Base-by-base conservation (phyloP, 805 yeast genomes). In the Candida anglica region DNA sequence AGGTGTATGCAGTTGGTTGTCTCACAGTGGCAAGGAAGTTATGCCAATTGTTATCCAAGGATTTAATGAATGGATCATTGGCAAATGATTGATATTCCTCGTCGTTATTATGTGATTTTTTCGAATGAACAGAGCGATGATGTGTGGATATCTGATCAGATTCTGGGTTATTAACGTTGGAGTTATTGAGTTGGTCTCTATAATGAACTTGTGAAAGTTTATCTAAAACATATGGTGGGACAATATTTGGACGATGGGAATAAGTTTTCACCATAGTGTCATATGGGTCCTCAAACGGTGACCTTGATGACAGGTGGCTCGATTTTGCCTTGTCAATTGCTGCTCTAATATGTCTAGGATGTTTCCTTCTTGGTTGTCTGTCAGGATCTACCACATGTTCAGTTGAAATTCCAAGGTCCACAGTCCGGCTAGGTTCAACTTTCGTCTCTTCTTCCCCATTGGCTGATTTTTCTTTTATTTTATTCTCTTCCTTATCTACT, bases 151-250 rank as follows among this genome's bases (percentile, higher is more conserved):
- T 24, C 13, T 27, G 27, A 7, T 42, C 44, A n/a, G 41, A 19
- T 31, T 38, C 40, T 28, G 30, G 37, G 27, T 28, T 42, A 39
- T 60, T 59, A 30, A 46, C 55, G 41, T 62, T 63, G 27, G 44
- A 43, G 44, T 60, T 59, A 33, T 44, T 45, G 23, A 54, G 42
- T 44, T 60, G 67, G 15, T 66, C 69, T 36, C 55, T 59, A 43
- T 58, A 59, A 46, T 68, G 66, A 3, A 57, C 66, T 46, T 58
- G 60, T 3, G 70, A 56, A n/a, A 77, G 50, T 19, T 70, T 69
- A 38, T 79, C 83, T 28, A 82, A 53, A 1, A 77, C 87, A 56
- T 76, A 83, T 1, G 83, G 80, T 1, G 91, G 91, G 15, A 66
- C 58, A 19, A 58, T 56, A 27, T 58, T 60, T 11, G 71, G 57